Conservation (phyloP, 169 alveolate genomes). For the Plasmodium ovale region DNA sequence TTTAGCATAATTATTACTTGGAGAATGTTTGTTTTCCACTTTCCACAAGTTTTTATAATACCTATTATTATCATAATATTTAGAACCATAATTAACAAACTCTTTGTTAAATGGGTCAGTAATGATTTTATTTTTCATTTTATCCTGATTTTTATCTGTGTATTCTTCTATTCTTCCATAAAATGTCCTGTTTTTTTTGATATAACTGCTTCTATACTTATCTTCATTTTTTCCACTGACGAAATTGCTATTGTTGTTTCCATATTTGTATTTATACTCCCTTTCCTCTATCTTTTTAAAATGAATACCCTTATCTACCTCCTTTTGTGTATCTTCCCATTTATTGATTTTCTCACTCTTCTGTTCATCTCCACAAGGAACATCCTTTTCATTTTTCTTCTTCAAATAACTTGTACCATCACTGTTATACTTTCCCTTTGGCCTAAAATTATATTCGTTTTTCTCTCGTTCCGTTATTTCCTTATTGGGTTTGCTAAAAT, state of each 20-base stretch:
- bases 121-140: not conserved
- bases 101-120: conserved; percentile 1
- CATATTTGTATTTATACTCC: not conserved
- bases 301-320: not conserved
- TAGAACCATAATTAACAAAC: not conserved
- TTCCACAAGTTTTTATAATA: not conserved
- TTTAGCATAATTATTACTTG: not conserved
- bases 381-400: not conserved
- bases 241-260: not conserved
- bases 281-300: not conserved
- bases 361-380: too few species aligned
- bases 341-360: too few species aligned
- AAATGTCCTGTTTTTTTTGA: not conserved
- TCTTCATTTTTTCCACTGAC: not conserved
- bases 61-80: conserved; percentile 7
- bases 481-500: too few species aligned
- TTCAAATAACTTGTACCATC: not conserved
- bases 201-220: not conserved
- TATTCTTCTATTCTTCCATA: not conserved
- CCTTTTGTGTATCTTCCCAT: too few species aligned
- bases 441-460: too few species aligned
- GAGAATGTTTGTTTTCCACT: conserved; percentile 15
- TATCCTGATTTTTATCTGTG: not conserved
- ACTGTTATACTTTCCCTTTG: not conserved
- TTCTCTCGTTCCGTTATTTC: too few species aligned